These are phyloP conservation scores for Fusarium foetens DNA, from an alignment of 2,329 filamentous ascomycete genomes.

Conservation along the genomic window DNA sequence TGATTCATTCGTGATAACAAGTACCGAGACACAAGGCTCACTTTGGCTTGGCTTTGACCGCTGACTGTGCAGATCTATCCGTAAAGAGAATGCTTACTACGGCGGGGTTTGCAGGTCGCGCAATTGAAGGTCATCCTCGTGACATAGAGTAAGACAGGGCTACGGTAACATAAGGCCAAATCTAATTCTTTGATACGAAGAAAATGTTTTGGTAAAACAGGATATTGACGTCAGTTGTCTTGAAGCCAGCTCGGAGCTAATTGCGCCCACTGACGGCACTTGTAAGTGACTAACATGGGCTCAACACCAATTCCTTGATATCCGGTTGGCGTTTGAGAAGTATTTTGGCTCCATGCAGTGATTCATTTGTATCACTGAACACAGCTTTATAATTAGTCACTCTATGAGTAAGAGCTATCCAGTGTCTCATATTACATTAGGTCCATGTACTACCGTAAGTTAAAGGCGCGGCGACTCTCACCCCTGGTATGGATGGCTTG, in stretches of 20 bases:
- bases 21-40: neutral
- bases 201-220: neutral
- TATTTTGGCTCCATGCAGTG: neutral
- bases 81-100: constrained; percentile 5
- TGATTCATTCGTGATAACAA: neutral
- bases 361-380: neutral
- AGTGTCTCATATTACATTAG: neutral
- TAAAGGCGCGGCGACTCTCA: neutral
- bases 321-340: neutral
- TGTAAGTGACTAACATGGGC: neutral
- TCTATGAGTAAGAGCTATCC: neutral
- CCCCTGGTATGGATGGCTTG: neutral
- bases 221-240: constrained; percentile 16
- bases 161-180: neutral
- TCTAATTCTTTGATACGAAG: neutral
- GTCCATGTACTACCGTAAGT: neutral
- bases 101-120: neutral
- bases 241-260: neutral
- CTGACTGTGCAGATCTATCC: constrained; percentile 8
- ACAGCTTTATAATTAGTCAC: neutral
- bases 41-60: neutral
- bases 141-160: neutral
- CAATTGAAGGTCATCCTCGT: neutral
- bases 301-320: neutral
- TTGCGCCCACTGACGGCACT: neutral